These are phyloP conservation scores for Emmonsiellopsis sp. DNA, from an alignment of 2,329 filamentous ascomycete species.

Conservation along the genomic window DNA sequence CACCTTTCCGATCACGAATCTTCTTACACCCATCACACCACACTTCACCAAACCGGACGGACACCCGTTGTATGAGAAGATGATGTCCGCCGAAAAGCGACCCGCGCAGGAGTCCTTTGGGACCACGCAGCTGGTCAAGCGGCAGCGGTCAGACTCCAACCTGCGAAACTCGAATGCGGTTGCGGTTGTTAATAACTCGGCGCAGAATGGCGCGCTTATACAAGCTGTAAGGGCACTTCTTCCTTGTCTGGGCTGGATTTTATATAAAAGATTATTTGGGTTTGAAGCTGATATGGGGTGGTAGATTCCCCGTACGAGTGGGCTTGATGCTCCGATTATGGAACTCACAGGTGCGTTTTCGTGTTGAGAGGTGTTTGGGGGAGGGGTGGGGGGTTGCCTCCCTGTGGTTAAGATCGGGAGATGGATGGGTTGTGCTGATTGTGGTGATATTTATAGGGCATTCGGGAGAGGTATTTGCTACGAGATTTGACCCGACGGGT, in stretches of 20 bases:
- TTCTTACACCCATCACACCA: background rate
- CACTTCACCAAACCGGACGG: background rate
- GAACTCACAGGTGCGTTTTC: slow-evolving; percentile 65
- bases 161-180: slow-evolving; percentile 44
- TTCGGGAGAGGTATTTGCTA: slow-evolving; percentile 77
- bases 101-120: slow-evolving; percentile 78
- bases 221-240: slow-evolving; percentile 47
- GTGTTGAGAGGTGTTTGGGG: background rate
- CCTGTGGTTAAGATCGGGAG: background rate
- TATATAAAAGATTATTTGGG: background rate
- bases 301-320: slow-evolving; percentile 70
- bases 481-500: slow-evolving; percentile 81
- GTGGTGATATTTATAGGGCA: slow-evolving; percentile 39
- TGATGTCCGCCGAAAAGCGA: slow-evolving; percentile 86
- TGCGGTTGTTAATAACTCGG: slow-evolving; percentile 48
- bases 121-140: slow-evolving; percentile 71
- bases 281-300: background rate
- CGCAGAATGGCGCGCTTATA: slow-evolving; percentile 54
- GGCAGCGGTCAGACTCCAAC: slow-evolving; percentile 64
- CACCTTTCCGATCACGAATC: background rate
- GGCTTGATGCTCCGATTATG: slow-evolving; percentile 85
- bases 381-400: background rate
- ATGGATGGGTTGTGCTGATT: background rate
- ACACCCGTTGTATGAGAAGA: slow-evolving; percentile 11
- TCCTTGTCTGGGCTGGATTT: background rate